Conservation (phyloP, 2,329 filamentous ascomycete species). For the Claviceps sp. region DNA sequence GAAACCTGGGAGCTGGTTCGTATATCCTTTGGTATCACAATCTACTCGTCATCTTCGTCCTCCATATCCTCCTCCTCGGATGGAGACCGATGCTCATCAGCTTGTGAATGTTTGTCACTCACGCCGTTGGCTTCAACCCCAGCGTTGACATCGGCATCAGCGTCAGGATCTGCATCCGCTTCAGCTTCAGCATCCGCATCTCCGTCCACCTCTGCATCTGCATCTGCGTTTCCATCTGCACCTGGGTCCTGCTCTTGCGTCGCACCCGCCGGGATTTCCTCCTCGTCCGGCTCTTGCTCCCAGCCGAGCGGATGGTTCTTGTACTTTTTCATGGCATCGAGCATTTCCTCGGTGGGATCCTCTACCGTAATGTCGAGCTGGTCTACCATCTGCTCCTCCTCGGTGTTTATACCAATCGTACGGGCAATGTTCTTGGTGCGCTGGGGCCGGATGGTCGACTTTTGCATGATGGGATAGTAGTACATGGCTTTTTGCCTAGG, state of each 20-base stretch:
- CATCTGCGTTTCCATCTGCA: slow-evolving; percentile 14
- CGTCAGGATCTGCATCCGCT: background rate
- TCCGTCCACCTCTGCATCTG: slow-evolving; percentile 11
- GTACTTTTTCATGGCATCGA: slow-evolving; percentile 37
- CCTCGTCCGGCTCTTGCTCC: slow-evolving; percentile 26
- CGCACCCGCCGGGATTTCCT: slow-evolving; percentile 20
- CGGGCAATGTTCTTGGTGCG: slow-evolving; percentile 50
- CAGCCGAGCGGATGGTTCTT: slow-evolving; percentile 38
- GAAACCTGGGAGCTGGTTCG: background rate
- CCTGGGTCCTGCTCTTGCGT: slow-evolving; percentile 1
- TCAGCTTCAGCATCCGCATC: slow-evolving; percentile 4
- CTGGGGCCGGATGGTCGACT: slow-evolving; percentile 47
- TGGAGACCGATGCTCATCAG: slow-evolving; percentile 13
- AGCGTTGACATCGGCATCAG: background rate
- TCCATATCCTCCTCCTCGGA: slow-evolving; percentile 28
- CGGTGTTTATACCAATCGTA: slow-evolving; percentile 29
- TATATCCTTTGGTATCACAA: background rate
- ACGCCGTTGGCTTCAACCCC: slow-evolving; percentile 7
- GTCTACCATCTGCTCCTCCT: slow-evolving; percentile 39
- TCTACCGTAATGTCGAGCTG: slow-evolving; percentile 41
- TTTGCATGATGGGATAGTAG: slow-evolving; percentile 57
- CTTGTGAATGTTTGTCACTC: slow-evolving; percentile 7
- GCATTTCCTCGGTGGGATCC: slow-evolving; percentile 41
- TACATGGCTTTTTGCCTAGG: slow-evolving; percentile 45
- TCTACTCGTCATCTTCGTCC: slow-evolving; percentile 9